phyloP scores from a whole-genome alignment of 2,329 filamentous ascomycete species.

The Didymellaceae sp. region DNA sequence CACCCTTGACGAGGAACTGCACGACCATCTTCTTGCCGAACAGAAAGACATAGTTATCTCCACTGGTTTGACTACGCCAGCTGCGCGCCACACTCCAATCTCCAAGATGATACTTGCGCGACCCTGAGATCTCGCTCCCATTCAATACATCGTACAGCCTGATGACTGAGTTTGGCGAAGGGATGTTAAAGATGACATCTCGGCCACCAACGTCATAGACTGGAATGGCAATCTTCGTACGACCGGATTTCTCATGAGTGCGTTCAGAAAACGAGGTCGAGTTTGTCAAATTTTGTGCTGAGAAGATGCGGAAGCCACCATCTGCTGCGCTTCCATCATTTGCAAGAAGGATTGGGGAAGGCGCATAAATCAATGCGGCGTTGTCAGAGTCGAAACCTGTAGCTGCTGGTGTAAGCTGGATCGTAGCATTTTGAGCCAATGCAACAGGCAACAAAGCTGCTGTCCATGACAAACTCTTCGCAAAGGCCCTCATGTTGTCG shows the following conservation, averaged over 20 bases:
- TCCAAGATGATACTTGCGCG: slow-evolving; percentile 34
- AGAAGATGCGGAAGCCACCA: slow-evolving; percentile 36
- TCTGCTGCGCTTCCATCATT: slow-evolving; percentile 41
- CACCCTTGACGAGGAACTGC: slow-evolving; percentile 30
- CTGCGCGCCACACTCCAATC: slow-evolving; percentile 40
- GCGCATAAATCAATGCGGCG: slow-evolving; percentile 34
- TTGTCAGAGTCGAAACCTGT: slow-evolving; percentile 39
- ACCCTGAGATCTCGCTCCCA: slow-evolving; percentile 22
- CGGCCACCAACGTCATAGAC: slow-evolving; percentile 32
- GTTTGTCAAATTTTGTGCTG: slow-evolving; percentile 14
- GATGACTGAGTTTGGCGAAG: slow-evolving; percentile 38
- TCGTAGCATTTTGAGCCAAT: slow-evolving; percentile 25
- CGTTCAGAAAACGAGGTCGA: slow-evolving; percentile 18
- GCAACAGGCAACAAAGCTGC: slow-evolving; percentile 5
- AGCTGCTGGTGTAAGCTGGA: slow-evolving; percentile 31
- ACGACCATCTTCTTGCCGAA: slow-evolving; percentile 42
- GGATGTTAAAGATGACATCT: slow-evolving; percentile 37
- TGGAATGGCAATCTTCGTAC: slow-evolving; percentile 37
- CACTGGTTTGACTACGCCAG: slow-evolving; percentile 37
- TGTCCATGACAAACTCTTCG: slow-evolving; percentile 13
- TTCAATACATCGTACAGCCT: slow-evolving; percentile 32
- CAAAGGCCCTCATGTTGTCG: slow-evolving; percentile 1
- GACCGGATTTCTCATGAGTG: slow-evolving; percentile 32
- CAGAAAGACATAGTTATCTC: slow-evolving; percentile 36
- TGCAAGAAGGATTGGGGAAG: slow-evolving; percentile 27